These are phyloP conservation scores for Kalmanozyma brasiliensis DNA, from an alignment of 1,284 basidiomycete genomes.

Conservation along the genomic window DNA sequence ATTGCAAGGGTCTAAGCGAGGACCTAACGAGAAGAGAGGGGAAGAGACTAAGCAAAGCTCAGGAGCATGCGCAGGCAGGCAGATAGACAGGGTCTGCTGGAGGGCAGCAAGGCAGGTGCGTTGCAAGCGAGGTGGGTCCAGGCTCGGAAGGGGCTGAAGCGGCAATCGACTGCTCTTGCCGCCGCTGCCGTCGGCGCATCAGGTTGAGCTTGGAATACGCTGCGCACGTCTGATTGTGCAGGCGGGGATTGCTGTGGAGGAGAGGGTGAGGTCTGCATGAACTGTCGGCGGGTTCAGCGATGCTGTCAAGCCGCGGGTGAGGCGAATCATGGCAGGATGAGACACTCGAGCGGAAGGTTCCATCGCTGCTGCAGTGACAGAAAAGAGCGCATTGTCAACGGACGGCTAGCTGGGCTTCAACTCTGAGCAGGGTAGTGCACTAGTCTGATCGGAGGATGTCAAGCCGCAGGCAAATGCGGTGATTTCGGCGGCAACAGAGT, in stretches of 20 bases:
- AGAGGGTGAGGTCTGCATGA: not conserved
- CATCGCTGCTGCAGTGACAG: no score
- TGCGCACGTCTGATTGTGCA: no score
- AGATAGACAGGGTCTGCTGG: conserved; percentile 8
- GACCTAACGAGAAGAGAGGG: no score
- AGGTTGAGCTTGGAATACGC: not conserved
- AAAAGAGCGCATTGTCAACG: not conserved
- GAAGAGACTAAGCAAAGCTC: not conserved
- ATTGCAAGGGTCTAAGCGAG: not conserved
- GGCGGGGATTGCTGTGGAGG: no score
- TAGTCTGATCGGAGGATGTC: conserved; percentile 9
- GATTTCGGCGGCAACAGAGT: not conserved
- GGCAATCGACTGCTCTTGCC: conserved; percentile 9
- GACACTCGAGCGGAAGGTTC: not conserved
- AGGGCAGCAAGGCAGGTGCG: not conserved
- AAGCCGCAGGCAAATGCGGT: conserved; percentile 9
- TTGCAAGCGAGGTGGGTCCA: conserved; percentile 13
- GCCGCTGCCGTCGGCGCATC: conserved; percentile 23
- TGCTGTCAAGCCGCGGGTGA: not conserved
- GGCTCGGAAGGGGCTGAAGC: not conserved
- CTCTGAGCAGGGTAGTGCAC: conserved; percentile 9
- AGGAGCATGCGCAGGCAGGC: not conserved
- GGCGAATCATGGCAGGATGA: conserved; percentile 2
- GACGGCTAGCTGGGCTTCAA: conserved; percentile 18
- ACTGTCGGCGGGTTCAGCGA: not conserved